These are phyloP conservation scores for Abortiporus biennis DNA, from an alignment of 1,284 basidiomycete genomes.

Conservation along the genomic window DNA sequence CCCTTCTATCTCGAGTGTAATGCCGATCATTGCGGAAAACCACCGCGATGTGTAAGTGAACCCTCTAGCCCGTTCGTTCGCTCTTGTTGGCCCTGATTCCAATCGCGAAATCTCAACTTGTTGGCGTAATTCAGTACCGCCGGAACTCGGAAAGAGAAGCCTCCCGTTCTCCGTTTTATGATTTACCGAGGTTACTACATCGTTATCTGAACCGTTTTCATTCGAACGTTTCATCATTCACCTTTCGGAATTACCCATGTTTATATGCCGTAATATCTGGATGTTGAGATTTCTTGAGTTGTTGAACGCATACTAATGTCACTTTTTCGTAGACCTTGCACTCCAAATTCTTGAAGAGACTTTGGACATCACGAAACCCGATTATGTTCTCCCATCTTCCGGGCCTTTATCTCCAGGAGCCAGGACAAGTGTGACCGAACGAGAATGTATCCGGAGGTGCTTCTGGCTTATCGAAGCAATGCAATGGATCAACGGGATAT, in stretches of 20 bases:
- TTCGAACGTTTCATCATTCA: too few relatives aligned
- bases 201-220: too few relatives aligned
- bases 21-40: too few relatives aligned
- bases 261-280: constrained; percentile 1
- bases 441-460: constrained; percentile 65
- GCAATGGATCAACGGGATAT: constrained; percentile 27
- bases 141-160: too few relatives aligned
- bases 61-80: too few relatives aligned
- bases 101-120: too few relatives aligned
- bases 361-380: constrained; percentile 55
- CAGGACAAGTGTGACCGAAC: constrained; percentile 55
- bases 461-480: constrained; percentile 70
- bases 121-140: too few relatives aligned
- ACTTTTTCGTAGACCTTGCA: constrained; percentile 43
- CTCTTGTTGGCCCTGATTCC: too few relatives aligned
- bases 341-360: constrained; percentile 61
- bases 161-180: too few relatives aligned
- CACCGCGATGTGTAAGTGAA: background rate
- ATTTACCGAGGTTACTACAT: too few relatives aligned
- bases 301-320: background rate
- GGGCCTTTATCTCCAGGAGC: constrained; percentile 47
- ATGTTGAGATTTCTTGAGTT: constrained; percentile 6
- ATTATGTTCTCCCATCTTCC: constrained; percentile 47
- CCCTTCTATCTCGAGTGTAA: too few relatives aligned
- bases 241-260: background rate